A percentile compares a stretch with the other conserved stretches of the same genome.
phyloP scores from a whole-genome alignment of 2,329 filamentous ascomycete species.

The Aotearoamyces nothofagi region DNA sequence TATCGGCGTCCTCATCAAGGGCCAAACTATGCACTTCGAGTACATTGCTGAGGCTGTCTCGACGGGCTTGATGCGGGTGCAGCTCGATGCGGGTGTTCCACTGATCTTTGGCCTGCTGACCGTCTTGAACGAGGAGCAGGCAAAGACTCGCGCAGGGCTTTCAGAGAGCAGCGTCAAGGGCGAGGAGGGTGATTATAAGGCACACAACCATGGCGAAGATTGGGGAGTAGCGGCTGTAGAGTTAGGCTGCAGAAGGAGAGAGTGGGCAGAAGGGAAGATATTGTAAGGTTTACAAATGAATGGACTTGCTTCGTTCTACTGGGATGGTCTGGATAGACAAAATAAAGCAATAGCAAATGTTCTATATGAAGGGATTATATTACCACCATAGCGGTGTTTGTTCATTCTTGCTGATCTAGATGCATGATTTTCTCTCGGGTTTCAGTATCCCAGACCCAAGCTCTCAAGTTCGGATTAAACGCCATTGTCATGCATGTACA shows the following conservation, averaged over 20 bases:
- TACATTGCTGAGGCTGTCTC: slow-evolving; percentile 89
- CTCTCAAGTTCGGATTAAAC: not conserved
- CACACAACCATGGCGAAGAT: slow-evolving; percentile 92
- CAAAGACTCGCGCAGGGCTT: slow-evolving; percentile 68
- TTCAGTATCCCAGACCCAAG: too few species aligned
- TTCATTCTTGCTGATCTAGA: not conserved
- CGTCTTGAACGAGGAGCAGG: slow-evolving; percentile 78
- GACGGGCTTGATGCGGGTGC: slow-evolving; percentile 87
- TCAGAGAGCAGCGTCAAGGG: too few species aligned
- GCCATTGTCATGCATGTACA: not conserved
- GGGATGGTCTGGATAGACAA: too few species aligned
- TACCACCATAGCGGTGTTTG: not conserved
- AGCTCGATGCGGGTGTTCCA: slow-evolving; percentile 76
- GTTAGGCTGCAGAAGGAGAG: slow-evolving; percentile 73
- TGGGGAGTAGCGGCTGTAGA: slow-evolving; percentile 94
- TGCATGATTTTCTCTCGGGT: too few species aligned
- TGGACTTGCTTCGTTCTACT: too few species aligned
- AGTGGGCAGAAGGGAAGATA: slow-evolving; percentile 44
- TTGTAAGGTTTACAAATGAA: not conserved
- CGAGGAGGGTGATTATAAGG: slow-evolving; percentile 58
- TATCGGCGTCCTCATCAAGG: slow-evolving; percentile 93
- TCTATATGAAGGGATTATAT: not conserved
- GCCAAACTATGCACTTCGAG: slow-evolving; percentile 98
- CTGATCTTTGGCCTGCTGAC: slow-evolving; percentile 89
- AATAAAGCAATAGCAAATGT: not conserved